Evolutionary conservation across 2,329 filamentous ascomycete species (phyloP).

Genomic region (Hymenoscyphus fructigenus): DNA sequence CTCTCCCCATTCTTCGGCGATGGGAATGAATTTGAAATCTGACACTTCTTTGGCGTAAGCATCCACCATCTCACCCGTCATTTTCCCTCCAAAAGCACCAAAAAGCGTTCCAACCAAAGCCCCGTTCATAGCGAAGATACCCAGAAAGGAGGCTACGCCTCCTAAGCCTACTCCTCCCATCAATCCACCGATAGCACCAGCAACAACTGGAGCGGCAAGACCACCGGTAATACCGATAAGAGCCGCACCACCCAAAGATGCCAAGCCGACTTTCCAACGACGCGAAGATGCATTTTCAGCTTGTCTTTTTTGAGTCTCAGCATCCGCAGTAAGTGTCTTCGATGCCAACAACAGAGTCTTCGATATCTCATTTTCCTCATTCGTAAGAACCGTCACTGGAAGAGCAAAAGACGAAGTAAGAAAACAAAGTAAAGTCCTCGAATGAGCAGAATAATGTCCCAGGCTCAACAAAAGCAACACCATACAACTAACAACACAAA

Average conservation of each 20-base stretch:
- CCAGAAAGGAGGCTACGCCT: conserved; percentile 81
- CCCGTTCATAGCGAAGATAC: conserved; percentile 81
- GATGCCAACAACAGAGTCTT: conserved; percentile 69
- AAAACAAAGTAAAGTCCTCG: conserved; percentile 65
- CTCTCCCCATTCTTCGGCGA: conserved; percentile 46
- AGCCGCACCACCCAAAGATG: conserved; percentile 81
- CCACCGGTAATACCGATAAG: conserved; percentile 91
- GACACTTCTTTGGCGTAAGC: conserved; percentile 84
- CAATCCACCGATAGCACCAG: conserved; percentile 78
- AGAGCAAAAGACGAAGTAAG: conserved; percentile 67
- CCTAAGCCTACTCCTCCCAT: conserved; percentile 85
- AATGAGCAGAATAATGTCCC: conserved; percentile 73
- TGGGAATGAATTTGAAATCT: conserved; percentile 76
- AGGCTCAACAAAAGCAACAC: conserved; percentile 69
- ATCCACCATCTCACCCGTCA: conserved; percentile 81
- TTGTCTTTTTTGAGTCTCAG: conserved; percentile 69
- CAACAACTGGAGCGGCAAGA: conserved; percentile 83
- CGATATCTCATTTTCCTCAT: conserved; percentile 74
- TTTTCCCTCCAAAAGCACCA: conserved; percentile 81
- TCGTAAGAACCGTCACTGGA: conserved; percentile 59
- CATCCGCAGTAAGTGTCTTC: conserved; percentile 69
- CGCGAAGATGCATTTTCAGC: conserved; percentile 67
- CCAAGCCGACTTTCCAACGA: conserved; percentile 87
- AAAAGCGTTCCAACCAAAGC: conserved; percentile 85
- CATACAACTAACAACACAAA: conserved; percentile 66